Percentiles rank a stretch among this genome's conserved stretches.
Evolutionary conservation across 169 alveolate species (phyloP).

Genomic region (Eimeria falciformis): DNA sequence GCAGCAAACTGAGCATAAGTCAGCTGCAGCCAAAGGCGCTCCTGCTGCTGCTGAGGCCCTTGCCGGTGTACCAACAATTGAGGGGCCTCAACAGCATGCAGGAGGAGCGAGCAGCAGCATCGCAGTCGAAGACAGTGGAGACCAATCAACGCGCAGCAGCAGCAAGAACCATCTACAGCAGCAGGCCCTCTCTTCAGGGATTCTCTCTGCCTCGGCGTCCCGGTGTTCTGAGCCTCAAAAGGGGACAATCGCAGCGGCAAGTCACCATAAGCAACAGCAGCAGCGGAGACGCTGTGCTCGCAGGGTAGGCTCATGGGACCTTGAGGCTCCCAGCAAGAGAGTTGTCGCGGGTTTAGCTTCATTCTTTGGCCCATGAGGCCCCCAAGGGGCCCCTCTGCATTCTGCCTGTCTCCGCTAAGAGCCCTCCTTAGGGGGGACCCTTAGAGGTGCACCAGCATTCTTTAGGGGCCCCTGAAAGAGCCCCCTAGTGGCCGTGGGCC

Average conservation of each 20-base stretch:
- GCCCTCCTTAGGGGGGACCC: background rate
- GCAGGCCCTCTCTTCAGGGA: background rate
- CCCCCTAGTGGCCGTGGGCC: background rate
- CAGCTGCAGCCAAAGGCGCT: background rate
- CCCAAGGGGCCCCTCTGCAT: background rate
- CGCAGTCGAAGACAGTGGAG: background rate
- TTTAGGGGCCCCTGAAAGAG: background rate
- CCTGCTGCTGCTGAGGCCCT: background rate
- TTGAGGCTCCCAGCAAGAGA: background rate
- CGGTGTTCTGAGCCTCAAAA: background rate
- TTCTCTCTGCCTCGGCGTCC: background rate
- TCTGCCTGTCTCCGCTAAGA: background rate
- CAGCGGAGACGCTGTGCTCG: slow-evolving; percentile 30
- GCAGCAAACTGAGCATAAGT: background rate
- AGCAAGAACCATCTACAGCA: background rate
- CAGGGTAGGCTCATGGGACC: background rate
- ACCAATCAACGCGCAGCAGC: slow-evolving; percentile 1
- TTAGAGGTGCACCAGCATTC: background rate
- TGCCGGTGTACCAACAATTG: background rate
- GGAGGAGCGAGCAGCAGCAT: background rate
- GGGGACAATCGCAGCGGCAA: background rate
- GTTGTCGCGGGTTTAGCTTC: background rate
- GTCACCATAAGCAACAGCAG: background rate
- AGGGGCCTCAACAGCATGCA: background rate
- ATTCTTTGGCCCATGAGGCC: background rate